Percentiles rank a stretch among this genome's conserved stretches.
Conservation (phyloP, 176 grass and related monocot genomes). For the Triticum urartu region DNA sequence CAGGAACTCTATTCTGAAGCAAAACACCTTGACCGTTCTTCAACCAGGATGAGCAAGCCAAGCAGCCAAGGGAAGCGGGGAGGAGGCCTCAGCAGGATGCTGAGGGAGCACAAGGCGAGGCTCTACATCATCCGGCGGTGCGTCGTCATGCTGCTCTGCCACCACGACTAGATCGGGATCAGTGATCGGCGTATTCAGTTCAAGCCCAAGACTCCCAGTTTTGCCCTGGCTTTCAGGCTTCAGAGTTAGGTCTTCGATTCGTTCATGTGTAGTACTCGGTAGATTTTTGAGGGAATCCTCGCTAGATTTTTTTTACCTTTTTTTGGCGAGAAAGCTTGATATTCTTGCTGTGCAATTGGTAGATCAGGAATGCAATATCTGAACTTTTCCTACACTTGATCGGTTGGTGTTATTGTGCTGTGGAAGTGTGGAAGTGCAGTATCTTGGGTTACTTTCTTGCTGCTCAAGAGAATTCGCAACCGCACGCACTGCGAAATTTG, state of each 20-base stretch:
- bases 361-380: constrained; percentile 20
- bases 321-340: background rate
- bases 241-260: background rate
- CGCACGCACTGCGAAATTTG: background rate
- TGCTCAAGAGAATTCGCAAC: background rate
- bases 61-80: constrained; percentile 23
- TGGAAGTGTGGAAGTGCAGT: background rate
- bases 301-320: background rate
- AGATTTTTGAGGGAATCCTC: background rate
- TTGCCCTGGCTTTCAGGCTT: constrained; percentile 7
- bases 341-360: constrained; percentile 5
- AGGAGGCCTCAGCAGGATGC: constrained; percentile 31
- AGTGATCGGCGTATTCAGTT: background rate
- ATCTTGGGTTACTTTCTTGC: background rate
- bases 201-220: constrained; percentile 9
- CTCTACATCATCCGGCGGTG: constrained; percentile 57
- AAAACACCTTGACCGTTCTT: background rate
- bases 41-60: constrained; percentile 22
- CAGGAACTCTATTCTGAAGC: no score
- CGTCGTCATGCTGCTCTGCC: constrained; percentile 47
- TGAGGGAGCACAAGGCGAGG: constrained; percentile 55
- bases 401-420: background rate
- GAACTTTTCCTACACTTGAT: background rate
- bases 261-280: constrained; percentile 1
- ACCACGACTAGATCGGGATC: constrained; percentile 31